Base-by-base conservation (phyloP, 257 asterid species). In the Sherardia arvensis region DNA sequence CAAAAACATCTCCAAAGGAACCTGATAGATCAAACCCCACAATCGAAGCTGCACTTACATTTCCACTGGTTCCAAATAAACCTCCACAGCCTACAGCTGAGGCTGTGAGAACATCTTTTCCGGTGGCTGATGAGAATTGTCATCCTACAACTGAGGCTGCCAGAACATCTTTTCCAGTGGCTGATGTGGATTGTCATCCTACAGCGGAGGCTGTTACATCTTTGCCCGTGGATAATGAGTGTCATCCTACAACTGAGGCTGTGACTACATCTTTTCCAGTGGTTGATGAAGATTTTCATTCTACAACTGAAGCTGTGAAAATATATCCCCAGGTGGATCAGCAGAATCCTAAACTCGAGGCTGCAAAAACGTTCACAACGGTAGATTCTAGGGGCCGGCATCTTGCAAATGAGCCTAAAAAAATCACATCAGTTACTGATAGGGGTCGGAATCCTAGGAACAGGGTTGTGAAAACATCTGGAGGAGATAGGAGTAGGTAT, bases 61-160 rank as follows among this genome's bases (percentile, higher is more conserved):
- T 20, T 29, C 62, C 38, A 0, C 23, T 20, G 40, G 22, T 57
- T 22, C 62, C 25, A 6, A n/a, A 28, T 29, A 57, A 27, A 57
- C 40, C 40, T 57, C 62, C 62, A 57, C 38, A 28, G 20, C 62
- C 38, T 55, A 25, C 34, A 55, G 14, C n/a, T 27, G 61, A 55
- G 61, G 34, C 33, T 25, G 61, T 25, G 61, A 25, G 7, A 27
- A 55, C 28, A 26, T 55, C 20, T 27, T 30, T 11, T 2, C 34
- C 61, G 6, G 34, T 55, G 21, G 4, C n/a, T 55, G 34, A 15
- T 55, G 20, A 55, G 30, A 36, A 15, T 27, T 30, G 34, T 25
- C 38, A 56, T n/a, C 61, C 3, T 17, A 56, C 38, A 14, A 26
- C 38, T 56, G 61, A 56, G 61, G 38, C 38, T 56, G 12, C 10